Base-by-base conservation (phyloP, 2,329 filamentous ascomycete species). In the Aureobasidium pullulans region DNA sequence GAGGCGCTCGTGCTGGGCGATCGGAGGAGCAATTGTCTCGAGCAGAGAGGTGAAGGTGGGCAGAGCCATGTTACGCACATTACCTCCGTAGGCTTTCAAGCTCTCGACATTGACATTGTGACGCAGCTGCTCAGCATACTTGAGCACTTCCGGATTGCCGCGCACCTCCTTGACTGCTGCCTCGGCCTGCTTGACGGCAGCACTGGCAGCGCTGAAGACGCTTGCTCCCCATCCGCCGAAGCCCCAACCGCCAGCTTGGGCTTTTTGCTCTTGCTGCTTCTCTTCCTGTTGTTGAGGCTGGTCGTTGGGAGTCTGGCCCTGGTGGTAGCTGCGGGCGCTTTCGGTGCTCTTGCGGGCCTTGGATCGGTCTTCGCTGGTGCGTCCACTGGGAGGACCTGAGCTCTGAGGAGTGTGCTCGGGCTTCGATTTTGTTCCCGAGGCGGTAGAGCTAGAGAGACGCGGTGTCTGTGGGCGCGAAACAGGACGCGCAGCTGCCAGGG, bases 1-100 rank as follows among this genome's bases (percentile, higher is more conserved):
- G 7, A 99, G 87, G 52, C 93, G 89, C 76, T 99, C 94, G 75
- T 99, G 94, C 8, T 93, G 94, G 59, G 91, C 92, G 69, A 99
- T 99, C 10, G 94, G 94, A 47, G 94, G 94, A 0, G 94, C 94
- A 64, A 99, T 86, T 29, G 92, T 96, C 73, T 97, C 90, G 63
- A 99, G 84, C 68, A 99, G 88, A 69, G 91, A 90, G 71, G 92
- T 93, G 71, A 99, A 96, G 47, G 94, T 96, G 32, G 94, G 94
- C 34, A 99, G 80, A 60, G 94, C 94, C 67, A 90, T 88, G 67
- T 87, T 87, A 67, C 87, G 86, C 63, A 96, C 80, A 70, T 96
- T 92, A 69, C 91, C 92, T 93, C 90, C 88, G 62, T 93, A 78
- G 58, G 86, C 88, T 66, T 83, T 84, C 43, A 97, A 77, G 34